Base-by-base conservation (phyloP, 306 rosid genomes). In the Quercus bicolor region DNA sequence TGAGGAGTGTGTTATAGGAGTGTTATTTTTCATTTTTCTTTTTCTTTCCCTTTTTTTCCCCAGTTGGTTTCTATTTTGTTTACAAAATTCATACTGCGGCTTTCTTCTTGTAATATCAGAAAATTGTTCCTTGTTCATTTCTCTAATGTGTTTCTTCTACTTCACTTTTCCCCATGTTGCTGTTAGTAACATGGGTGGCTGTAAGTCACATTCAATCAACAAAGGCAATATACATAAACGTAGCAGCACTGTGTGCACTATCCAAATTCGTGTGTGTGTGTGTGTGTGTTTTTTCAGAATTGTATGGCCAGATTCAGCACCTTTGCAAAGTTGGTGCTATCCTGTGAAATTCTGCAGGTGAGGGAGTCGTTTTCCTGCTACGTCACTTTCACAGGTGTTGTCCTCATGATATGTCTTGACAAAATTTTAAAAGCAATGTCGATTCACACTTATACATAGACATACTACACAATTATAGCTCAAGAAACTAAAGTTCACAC, bases 31-130 rank as follows among this genome's bases (percentile, higher is more conserved):
- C 37, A 6, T 37, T 37, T 33, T 34, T 34, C 40, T 34, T 34
- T 77, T 48, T 37, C 21, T 60, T 29, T 29, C 6, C 4, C 26
- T 60, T 60, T 60, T 11, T 26, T 61, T 66, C n/a, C 8, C 24
- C 5, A 33, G 26, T 61, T 72, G 19, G 34, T 78, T 76, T 56
- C 37, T 28, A 60, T 43, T 73, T 33, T 55, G 66, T 7, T 53
- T 53, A 21, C 74, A 13, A 40, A 29, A 43, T 61, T 72, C 28
- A n/a, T 61, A 33, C 28, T 76, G 57, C 21, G 33, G 56, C 64
- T 66, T 19, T 55, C 61, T 19, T 55, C 53, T 34, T 74, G 84
- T 77, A 60, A 74, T 76, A 52, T 73, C 64, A 60, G 62, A 40
- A 34, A 80, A 76, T 56, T 26, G 21, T 72, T 33, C 56, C 5